A percentile compares a stretch with the other conserved stretches of the same genome.
Conservation (phyloP, 2,329 filamentous ascomycete genomes). For the Trichoderma pleuroti region DNA sequence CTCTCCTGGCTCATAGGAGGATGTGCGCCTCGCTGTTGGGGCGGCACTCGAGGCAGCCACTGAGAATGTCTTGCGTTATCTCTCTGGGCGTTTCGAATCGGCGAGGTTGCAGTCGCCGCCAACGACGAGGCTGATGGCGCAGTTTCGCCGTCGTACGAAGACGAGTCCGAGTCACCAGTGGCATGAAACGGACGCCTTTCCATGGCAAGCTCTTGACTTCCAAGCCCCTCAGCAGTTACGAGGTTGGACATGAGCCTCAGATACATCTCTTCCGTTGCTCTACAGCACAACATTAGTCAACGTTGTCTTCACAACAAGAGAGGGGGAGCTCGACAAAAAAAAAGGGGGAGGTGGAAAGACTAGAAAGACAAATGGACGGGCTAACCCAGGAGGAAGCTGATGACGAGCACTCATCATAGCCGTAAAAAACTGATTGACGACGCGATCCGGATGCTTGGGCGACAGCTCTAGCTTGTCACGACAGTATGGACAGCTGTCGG, state of each 20-base stretch:
- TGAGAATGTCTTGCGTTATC: not conserved
- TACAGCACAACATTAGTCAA: not conserved
- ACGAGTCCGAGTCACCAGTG: not conserved
- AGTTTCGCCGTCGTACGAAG: not conserved
- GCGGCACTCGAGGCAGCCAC: not conserved
- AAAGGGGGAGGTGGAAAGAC: no score
- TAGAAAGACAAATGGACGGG: not conserved
- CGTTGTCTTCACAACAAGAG: not conserved
- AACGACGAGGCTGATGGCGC: not conserved
- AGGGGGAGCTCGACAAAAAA: not conserved
- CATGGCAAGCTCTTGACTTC: slow-evolving; percentile 18
- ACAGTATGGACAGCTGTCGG: slow-evolving; percentile 62
- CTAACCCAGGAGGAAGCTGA: slow-evolving; percentile 25
- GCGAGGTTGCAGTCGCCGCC: not conserved
- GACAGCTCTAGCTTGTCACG: slow-evolving; percentile 58
- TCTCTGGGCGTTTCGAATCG: slow-evolving; percentile 9
- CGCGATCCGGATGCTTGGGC: slow-evolving; percentile 24
- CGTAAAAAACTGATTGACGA: slow-evolving; percentile 30
- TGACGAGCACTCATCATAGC: slow-evolving; percentile 32
- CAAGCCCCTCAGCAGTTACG: slow-evolving; percentile 20
- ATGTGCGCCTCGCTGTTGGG: not conserved
- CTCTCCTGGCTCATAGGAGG: not conserved
- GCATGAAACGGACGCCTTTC: slow-evolving; percentile 30
- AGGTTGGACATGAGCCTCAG: slow-evolving; percentile 21
- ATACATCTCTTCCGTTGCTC: slow-evolving; percentile 25